These are phyloP conservation scores for Tolypocladium inflatum DNA, from an alignment of 2,329 filamentous ascomycete species.

Conservation along the genomic window DNA sequence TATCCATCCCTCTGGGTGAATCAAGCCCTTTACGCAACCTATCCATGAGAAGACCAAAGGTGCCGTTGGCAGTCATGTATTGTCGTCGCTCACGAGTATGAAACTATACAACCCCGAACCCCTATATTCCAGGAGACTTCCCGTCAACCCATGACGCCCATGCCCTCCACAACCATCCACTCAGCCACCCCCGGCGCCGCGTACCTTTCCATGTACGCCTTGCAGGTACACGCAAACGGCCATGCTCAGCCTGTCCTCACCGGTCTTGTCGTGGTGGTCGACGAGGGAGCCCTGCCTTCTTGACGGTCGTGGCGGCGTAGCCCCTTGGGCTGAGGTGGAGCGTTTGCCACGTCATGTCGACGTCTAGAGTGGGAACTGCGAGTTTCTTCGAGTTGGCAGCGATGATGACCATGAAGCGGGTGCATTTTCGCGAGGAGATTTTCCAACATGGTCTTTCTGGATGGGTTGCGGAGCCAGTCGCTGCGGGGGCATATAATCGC, in stretches of 20 bases:
- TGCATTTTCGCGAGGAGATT: slow-evolving; percentile 54
- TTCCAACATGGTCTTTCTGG: slow-evolving; percentile 46
- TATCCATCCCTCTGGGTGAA: not conserved
- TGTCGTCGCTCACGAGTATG: not conserved
- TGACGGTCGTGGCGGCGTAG: no score
- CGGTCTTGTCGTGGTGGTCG: no score
- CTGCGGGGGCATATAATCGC: not conserved
- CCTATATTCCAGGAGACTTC: not conserved
- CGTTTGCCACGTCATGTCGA: no score
- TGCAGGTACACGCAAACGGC: no score
- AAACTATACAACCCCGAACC: not conserved
- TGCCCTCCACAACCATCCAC: not conserved
- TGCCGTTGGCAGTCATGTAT: not conserved
- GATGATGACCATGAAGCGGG: slow-evolving; percentile 50
- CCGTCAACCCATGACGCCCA: no score
- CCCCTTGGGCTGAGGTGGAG: no score
- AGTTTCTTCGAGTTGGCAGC: slow-evolving; percentile 28
- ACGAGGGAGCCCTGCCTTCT: no score
- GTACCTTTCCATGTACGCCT: no score
- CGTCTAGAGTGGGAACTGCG: slow-evolving; percentile 45
- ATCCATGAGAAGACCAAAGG: not conserved
- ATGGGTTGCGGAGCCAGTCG: slow-evolving; percentile 60
- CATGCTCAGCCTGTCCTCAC: no score
- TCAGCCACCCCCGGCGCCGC: slow-evolving; percentile 20
- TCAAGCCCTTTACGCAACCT: no score